Conservation (phyloP, 805 yeast species). For the Wickerhamiella alocasiicola region DNA sequence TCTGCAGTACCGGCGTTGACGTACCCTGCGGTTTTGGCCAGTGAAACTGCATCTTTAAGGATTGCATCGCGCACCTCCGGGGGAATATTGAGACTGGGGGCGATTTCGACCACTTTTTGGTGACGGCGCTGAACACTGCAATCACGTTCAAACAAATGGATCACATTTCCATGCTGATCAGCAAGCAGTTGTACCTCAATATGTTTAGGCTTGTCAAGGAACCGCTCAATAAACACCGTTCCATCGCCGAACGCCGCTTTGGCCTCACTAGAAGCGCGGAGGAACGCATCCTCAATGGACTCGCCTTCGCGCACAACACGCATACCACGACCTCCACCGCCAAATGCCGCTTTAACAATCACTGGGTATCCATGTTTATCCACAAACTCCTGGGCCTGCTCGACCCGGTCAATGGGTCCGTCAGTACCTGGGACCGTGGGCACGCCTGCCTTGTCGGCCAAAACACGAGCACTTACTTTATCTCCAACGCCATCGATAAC, state of each 20-base stretch:
- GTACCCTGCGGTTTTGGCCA: constrained; percentile 80
- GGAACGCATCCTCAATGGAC: constrained; percentile 78
- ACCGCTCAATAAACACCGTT: constrained; percentile 94
- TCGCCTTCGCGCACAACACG: constrained; percentile 97
- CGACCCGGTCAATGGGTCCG: constrained; percentile 77
- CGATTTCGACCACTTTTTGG: constrained; percentile 96
- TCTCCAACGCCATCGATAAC: constrained; percentile 95
- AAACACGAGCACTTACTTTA: constrained; percentile 83
- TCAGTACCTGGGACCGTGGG: constrained; percentile 98
- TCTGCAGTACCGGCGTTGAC: constrained; percentile 98
- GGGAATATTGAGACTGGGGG: constrained; percentile 91
- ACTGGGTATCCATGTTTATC: constrained; percentile 85
- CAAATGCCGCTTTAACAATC: constrained; percentile 95
- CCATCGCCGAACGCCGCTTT: constrained; percentile 95
- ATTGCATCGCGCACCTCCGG: constrained; percentile 77
- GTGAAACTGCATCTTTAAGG: constrained; percentile 83
- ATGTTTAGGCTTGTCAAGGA: constrained; percentile 90
- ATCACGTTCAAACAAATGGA: constrained; percentile 93
- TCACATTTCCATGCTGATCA: constrained; percentile 85
- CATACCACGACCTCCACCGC: constrained; percentile 99
- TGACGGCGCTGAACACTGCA: constrained; percentile 99
- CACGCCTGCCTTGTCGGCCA: constrained; percentile 70
- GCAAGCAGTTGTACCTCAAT: constrained; percentile 95
- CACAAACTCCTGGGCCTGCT: constrained; percentile 71
- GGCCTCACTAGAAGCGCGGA: constrained; percentile 90